Percentiles rank a stretch among this genome's conserved stretches.
Conservation (phyloP, 2,329 filamentous ascomycete genomes). For the Penicillium sp. region DNA sequence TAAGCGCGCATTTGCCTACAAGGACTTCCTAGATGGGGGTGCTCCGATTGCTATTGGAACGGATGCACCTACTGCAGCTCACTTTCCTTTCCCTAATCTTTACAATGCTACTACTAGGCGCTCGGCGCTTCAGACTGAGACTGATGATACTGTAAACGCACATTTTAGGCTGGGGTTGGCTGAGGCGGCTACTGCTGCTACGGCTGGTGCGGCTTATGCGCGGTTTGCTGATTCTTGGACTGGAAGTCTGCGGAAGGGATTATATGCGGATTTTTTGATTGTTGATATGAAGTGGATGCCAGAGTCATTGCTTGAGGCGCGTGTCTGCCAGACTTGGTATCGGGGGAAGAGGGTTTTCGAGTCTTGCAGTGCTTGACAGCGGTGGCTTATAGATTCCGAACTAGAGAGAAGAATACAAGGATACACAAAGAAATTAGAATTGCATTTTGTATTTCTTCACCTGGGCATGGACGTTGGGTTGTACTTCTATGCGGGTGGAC, state of each 20-base stretch:
- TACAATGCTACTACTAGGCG: constrained; percentile 51
- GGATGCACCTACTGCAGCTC: constrained; percentile 50
- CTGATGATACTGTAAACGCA: constrained; percentile 42
- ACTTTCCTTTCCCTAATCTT: constrained; percentile 47
- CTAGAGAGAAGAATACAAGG: not conserved
- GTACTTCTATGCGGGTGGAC: not conserved
- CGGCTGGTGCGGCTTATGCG: constrained; percentile 47
- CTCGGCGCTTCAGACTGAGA: constrained; percentile 43
- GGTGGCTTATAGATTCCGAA: not conserved
- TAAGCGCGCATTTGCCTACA: constrained; percentile 51
- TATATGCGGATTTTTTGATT: constrained; percentile 47
- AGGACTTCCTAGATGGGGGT: constrained; percentile 49
- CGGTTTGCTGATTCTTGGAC: constrained; percentile 46
- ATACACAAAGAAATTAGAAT: not conserved
- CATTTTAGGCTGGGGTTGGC: constrained; percentile 44
- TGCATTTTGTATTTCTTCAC: not conserved
- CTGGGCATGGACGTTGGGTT: not conserved
- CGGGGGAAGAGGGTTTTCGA: constrained; percentile 37
- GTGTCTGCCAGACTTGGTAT: constrained; percentile 48
- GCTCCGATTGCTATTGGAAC: constrained; percentile 48
- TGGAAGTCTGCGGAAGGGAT: constrained; percentile 41
- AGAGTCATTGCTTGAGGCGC: constrained; percentile 42
- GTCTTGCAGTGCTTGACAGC: not conserved
- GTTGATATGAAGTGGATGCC: constrained; percentile 45
- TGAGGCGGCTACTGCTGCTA: constrained; percentile 46